Base-by-base conservation (phyloP, 176 grass and related monocot species). In the Areca catechu region DNA sequence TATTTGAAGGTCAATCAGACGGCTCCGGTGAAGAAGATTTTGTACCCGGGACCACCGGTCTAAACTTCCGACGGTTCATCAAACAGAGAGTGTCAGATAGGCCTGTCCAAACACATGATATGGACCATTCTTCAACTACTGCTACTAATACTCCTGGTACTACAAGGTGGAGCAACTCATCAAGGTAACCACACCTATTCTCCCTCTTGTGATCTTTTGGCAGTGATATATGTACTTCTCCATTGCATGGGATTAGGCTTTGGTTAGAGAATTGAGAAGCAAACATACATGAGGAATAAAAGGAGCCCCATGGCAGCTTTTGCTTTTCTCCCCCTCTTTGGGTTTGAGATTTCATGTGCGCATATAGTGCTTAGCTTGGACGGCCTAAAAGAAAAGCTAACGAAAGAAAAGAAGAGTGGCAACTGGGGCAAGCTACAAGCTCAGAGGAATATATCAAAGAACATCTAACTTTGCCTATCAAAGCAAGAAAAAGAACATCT, bases 1-100 rank as follows among this genome's bases (percentile, higher is more conserved):
- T 76, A 18, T 19, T 12, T 64, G 22, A 65, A 95, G 88, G 83
- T 0, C 83, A 51, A n/a, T 66, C 51, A 24, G 92, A 91, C 56
- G 86, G 86, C 53, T 89, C 81, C 14, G 92, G 86, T 23, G 92
- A 97, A 29, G 92, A 97, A 15, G 87, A 97, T 66, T 75, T 88
- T 49, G n/a, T 61, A n/a, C 21, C 20, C 7, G 53, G 20, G 20
- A 21, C 17, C 19, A 21, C 21, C 9, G 53, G 19, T 55, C 53
- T 21, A 19, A 55, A 21, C 53, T 20, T 55, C 19, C 19, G 53
- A 21, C 53, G 53, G 19, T 55, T 55, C 53, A 55, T 55, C 21
- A 17, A 22, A 9, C 53, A 55, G 19, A 55, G 53, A 55, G 53
- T 22, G 9, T 22, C 20, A 55, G 53, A 55, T 22, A 21, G 53